phyloP scores from a whole-genome alignment of 352 stramenopile genomes.

The Phytophthora fragariaefolia region DNA sequence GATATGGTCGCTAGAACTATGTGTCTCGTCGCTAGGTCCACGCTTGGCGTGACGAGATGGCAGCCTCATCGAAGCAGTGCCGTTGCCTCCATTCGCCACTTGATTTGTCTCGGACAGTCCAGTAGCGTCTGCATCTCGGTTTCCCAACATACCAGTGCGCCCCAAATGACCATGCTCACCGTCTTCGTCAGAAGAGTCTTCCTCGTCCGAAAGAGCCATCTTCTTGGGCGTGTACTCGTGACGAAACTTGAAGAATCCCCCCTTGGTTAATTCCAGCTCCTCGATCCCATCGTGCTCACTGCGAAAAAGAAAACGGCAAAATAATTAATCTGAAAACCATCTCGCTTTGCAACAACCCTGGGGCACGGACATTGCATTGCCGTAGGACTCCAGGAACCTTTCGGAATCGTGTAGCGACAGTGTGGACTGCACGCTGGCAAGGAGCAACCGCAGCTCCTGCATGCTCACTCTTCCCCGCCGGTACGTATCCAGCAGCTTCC shows the following conservation, averaged over 20 bases:
- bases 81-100: not conserved
- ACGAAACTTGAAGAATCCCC: conserved; percentile 59
- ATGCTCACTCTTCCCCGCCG: conserved; percentile 44
- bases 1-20: conserved; percentile 21
- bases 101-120: not conserved
- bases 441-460: conserved; percentile 55
- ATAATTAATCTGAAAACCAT: conserved; percentile 9
- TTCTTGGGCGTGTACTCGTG: conserved; percentile 54
- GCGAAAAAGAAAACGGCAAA: not conserved
- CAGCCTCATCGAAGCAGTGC: conserved; percentile 6
- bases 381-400: conserved; percentile 65
- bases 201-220: conserved; percentile 36
- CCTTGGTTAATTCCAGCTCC: conserved; percentile 52
- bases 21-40: conserved; percentile 15
- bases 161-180: conserved; percentile 31
- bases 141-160: not conserved
- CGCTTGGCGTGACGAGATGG: conserved; percentile 20
- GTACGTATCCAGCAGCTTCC: conserved; percentile 66
- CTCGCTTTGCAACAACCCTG: not conserved
- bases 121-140: conserved; percentile 4
- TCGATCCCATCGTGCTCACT: conserved; percentile 30
- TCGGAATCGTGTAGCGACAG: conserved; percentile 52
- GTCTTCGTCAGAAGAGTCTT: conserved; percentile 45
- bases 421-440: conserved; percentile 49
- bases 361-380: conserved; percentile 33